phyloP scores from a whole-genome alignment of 2,329 filamentous ascomycete species.

The Arthrobotrys musiformis region DNA sequence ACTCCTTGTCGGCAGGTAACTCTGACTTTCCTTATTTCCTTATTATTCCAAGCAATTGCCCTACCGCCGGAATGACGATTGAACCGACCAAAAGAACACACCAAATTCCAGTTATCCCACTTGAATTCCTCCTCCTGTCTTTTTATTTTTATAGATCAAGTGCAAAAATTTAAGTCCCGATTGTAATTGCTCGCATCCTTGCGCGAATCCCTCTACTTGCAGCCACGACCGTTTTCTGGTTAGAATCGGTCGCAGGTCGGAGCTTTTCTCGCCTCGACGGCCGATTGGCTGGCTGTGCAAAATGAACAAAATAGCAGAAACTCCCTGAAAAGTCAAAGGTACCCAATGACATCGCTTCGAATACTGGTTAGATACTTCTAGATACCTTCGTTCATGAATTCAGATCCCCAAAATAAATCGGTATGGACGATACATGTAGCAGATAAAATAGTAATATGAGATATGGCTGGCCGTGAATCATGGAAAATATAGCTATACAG shows the following conservation, averaged over 20 bases:
- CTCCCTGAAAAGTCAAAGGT: no score
- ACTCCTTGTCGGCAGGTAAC: background rate
- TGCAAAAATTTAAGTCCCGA: no score
- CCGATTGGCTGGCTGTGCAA: constrained; percentile 10
- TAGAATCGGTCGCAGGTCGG: constrained; percentile 39
- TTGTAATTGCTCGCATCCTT: constrained; percentile 1
- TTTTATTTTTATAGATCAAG: constrained; percentile 2
- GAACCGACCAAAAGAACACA: background rate
- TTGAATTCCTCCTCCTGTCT: background rate
- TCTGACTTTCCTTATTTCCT: background rate
- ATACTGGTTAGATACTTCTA: no score
- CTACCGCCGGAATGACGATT: background rate
- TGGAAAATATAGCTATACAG: no score
- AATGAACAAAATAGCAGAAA: background rate
- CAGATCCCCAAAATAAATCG: no score
- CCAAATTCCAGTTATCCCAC: no score
- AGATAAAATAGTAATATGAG: no score
- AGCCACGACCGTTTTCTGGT: background rate
- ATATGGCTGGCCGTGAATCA: no score
- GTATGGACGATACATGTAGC: no score
- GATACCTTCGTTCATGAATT: no score
- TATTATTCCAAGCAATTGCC: background rate
- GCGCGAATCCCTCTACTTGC: constrained; percentile 4
- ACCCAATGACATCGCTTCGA: no score
- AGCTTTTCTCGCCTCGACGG: constrained; percentile 33